Base-by-base conservation (phyloP, 177 flowering plant species). In the Vitis hybrid region DNA sequence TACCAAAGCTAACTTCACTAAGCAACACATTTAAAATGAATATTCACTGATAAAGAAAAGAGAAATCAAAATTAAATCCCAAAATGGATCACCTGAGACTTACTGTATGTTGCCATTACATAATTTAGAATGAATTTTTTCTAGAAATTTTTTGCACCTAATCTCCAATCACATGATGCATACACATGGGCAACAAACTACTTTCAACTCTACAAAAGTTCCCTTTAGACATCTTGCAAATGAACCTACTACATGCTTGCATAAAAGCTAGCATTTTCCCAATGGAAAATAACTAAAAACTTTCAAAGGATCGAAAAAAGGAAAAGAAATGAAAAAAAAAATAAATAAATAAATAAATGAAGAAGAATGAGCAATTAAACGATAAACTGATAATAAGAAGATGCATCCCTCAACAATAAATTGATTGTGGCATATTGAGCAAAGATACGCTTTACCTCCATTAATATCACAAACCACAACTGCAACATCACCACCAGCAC, bases 401-500 rank as follows among this genome's bases (percentile, higher is more conserved):
- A 59, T 21, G 55, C 52, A 17, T 46, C 17, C 71, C 32, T 56
- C n/a, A 64, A 32, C 11, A 70, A 12, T 59, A 4, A 52, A 5
- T 2, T 24, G 2, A 21, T 14, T 10, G 15, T 51, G 27, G 48
- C 21, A 4, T n/a, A 62, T 52, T 13, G 9, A 62, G n/a, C 14
- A 66, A 71, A 70, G 4, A 57, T 6, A 70, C 46, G 2, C 12
- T 40, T 54, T 81, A 87, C 99, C 97, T 79, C 82, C 70, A 64
- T 49, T 75, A 58, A 79, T 69, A 68, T 74, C 79, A 72, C 63
- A 88, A 75, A 75, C 97, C 54, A 88, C 97, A 65, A 91, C 84
- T 52, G 90, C 79, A 75, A 94, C 98, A 82, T 94, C 98, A 65
- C 98, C 98, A 72, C 98, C 98, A 68, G 96, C 89, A 83, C 96